These are phyloP conservation scores for Ophiocordyceps robertsii DNA, from an alignment of 2,329 filamentous ascomycete species.

Conservation along the genomic window DNA sequence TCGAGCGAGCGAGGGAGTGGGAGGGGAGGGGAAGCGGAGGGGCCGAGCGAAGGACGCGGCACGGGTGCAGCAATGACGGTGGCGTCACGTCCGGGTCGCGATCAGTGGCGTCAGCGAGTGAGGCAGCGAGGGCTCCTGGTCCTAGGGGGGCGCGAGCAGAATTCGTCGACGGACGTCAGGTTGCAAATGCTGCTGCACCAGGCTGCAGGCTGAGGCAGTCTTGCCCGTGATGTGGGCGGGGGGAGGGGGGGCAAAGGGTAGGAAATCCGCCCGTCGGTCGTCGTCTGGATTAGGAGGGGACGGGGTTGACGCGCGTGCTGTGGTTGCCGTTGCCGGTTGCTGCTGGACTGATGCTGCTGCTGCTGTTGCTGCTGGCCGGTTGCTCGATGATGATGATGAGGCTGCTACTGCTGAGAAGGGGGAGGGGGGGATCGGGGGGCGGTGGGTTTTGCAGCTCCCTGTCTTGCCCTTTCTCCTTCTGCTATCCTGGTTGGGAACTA, in stretches of 20 bases:
- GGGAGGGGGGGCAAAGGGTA: neutral
- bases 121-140: slow-evolving; percentile 2
- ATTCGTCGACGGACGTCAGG: neutral
- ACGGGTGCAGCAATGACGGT: slow-evolving; percentile 13
- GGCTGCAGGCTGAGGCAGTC: neutral
- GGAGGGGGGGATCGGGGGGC: no score
- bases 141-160: neutral
- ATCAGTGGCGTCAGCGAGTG: slow-evolving; percentile 6
- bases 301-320: no score
- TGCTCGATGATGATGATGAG: no score
- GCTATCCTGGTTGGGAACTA: no score
- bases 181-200: neutral
- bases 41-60: neutral
- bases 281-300: no score
- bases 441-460: no score
- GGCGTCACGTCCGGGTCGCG: slow-evolving; percentile 10
- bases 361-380: no score
- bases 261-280: no score
- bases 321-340: no score
- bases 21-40: neutral
- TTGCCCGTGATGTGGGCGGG: neutral
- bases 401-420: no score
- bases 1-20: slow-evolving; percentile 5
- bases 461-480: no score
- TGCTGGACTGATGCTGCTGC: no score